A percentile compares a stretch with the other conserved stretches of the same genome.
phyloP scores from a whole-genome alignment of 2,329 filamentous ascomycete species.

The Monilinia fructigena region DNA sequence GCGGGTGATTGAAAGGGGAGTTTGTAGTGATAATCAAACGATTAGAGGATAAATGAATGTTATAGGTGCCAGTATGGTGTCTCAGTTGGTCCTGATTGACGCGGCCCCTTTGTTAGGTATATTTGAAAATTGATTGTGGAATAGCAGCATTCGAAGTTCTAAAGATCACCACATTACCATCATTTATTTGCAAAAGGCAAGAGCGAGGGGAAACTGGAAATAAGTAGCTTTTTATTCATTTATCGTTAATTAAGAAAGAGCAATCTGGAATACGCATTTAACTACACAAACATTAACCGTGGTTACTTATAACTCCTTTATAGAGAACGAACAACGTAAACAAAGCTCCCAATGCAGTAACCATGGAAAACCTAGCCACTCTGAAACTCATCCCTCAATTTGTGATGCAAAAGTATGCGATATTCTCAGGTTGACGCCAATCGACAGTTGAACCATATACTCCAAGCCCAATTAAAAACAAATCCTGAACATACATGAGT shows the following conservation, averaged over 20 bases:
- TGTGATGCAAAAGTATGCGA: conserved; percentile 22
- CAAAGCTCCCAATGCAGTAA: conserved; percentile 14
- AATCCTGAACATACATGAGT: conserved; percentile 13
- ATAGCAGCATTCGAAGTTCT: not conserved
- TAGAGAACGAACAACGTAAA: conserved; percentile 11
- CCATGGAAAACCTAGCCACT: conserved; percentile 3
- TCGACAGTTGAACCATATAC: conserved; percentile 13
- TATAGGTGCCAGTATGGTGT: conserved; percentile 15
- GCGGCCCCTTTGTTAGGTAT: conserved; percentile 16
- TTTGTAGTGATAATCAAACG: not conserved
- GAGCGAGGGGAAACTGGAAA: not conserved
- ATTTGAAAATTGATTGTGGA: not conserved
- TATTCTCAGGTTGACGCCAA: conserved; percentile 18
- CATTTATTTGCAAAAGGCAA: not conserved
- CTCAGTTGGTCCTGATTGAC: conserved; percentile 22
- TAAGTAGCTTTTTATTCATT: conserved; percentile 20
- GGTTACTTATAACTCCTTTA: conserved; percentile 1
- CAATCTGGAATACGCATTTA: conserved; percentile 8
- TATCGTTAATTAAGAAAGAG: conserved; percentile 22
- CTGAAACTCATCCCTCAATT: conserved; percentile 19
- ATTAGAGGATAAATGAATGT: conserved; percentile 18
- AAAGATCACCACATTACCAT: not conserved
- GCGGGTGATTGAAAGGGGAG: conserved; percentile 6
- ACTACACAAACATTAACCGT: conserved; percentile 22
- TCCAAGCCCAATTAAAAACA: conserved; percentile 22